Conservation (phyloP, 768 basidiomycete species). For the Lactifluus pinguis region DNA sequence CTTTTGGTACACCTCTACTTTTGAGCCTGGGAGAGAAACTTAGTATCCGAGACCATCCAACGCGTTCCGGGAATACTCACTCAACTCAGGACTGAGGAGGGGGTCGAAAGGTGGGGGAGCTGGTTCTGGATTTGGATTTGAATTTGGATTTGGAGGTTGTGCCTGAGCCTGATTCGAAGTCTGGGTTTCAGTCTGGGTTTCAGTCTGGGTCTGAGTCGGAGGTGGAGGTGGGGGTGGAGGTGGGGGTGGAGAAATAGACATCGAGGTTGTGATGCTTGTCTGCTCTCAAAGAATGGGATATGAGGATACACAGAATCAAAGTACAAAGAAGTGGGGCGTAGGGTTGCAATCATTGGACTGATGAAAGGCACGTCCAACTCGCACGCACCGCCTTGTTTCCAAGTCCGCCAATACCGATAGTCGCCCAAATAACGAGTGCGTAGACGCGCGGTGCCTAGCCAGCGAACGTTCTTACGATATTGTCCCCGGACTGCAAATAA, state of each 20-base stretch:
- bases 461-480: no score
- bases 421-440: background rate
- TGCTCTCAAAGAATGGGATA: background rate
- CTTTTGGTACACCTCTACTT: background rate
- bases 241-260: background rate
- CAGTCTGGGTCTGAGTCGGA: background rate
- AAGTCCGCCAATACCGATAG: slow-evolving; percentile 11
- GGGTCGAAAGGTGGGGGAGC: background rate
- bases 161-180: background rate
- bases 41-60: background rate
- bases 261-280: background rate
- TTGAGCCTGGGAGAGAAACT: background rate
- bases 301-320: background rate
- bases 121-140: background rate
- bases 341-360: background rate
- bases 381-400: slow-evolving; percentile 7
- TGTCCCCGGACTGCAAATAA: no score
- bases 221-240: background rate
- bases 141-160: background rate
- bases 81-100: background rate
- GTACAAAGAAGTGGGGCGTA: background rate
- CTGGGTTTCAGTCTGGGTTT: background rate
- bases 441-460: background rate
- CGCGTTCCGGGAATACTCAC: background rate
- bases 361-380: background rate